These are phyloP conservation scores for Helotiales sp. DNA, from an alignment of 2,329 filamentous ascomycete species.

Conservation along the genomic window DNA sequence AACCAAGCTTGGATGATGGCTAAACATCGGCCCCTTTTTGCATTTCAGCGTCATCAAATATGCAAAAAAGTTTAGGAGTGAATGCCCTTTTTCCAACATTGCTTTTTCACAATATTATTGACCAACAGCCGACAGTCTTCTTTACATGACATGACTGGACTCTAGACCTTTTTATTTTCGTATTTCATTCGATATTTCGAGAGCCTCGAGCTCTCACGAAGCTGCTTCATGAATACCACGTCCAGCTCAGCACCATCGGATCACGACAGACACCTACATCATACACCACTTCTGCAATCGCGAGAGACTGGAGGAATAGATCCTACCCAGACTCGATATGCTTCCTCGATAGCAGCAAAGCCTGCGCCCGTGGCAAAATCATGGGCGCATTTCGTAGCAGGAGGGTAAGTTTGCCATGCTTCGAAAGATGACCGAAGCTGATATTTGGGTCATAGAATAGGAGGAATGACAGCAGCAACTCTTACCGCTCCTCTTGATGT, in stretches of 20 bases:
- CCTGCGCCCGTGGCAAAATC: constrained; percentile 64
- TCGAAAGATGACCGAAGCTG: neutral
- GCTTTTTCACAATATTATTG: neutral
- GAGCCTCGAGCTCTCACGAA: constrained; percentile 19
- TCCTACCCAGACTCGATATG: constrained; percentile 43
- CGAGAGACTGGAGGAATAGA: constrained; percentile 60
- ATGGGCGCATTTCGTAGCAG: constrained; percentile 90
- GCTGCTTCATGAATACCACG: constrained; percentile 33
- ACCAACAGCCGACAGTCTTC: neutral
- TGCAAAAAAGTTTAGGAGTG: neutral
- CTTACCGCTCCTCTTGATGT: constrained; percentile 94
- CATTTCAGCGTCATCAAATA: constrained; percentile 10
- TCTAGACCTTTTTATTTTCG: constrained; percentile 1
- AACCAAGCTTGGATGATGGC: no score
- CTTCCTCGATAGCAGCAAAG: constrained; percentile 37
- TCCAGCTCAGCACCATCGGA: constrained; percentile 17
- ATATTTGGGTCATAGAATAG: constrained; percentile 55
- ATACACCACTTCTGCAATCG: constrained; percentile 51
- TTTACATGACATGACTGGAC: constrained; percentile 6
- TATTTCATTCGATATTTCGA: constrained; percentile 3
- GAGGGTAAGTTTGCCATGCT: constrained; percentile 62
- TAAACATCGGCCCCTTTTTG: neutral
- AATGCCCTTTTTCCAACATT: neutral
- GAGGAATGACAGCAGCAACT: constrained; percentile 89
- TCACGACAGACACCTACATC: constrained; percentile 14